A percentile compares a stretch with the other conserved stretches of the same genome.
Conservation (phyloP, 2,329 filamentous ascomycete genomes). For the Neopestalotiopsis sp. region DNA sequence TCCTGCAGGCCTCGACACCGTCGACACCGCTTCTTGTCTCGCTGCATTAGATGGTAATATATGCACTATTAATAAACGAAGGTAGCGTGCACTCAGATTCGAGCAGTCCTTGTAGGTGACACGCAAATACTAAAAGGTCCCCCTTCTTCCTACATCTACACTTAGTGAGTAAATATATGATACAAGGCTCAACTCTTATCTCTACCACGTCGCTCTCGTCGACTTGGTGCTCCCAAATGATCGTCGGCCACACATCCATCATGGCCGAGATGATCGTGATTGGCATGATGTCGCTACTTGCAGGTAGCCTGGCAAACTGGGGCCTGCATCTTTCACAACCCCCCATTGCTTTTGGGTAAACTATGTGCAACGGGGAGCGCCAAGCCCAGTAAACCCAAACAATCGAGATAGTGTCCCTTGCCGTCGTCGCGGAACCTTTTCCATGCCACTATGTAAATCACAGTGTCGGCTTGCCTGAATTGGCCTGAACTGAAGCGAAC, state of each 20-base stretch:
- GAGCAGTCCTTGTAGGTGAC: neutral
- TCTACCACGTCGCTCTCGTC: no score
- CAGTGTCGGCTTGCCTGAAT: constrained; percentile 15
- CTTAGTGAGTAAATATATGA: no score
- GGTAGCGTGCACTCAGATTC: neutral
- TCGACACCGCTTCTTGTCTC: constrained; percentile 9
- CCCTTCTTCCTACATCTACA: no score
- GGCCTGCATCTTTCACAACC: neutral
- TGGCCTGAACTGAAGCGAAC: constrained; percentile 3
- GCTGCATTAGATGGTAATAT: neutral
- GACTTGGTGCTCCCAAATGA: neutral
- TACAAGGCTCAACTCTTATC: no score
- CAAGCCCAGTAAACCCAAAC: constrained; percentile 3
- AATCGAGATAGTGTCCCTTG: constrained; percentile 1
- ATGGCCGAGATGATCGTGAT: constrained; percentile 5
- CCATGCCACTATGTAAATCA: neutral
- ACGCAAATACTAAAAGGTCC: neutral
- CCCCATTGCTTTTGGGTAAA: neutral
- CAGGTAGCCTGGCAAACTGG: neutral
- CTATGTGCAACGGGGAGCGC: neutral
- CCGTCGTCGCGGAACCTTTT: neutral
- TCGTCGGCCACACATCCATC: constrained; percentile 10
- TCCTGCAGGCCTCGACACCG: constrained; percentile 10
- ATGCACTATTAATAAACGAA: no score
- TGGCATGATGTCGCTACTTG: constrained; percentile 8